Conservation (phyloP, 495 filamentous ascomycete genomes). For the Penicillium turbatum region DNA sequence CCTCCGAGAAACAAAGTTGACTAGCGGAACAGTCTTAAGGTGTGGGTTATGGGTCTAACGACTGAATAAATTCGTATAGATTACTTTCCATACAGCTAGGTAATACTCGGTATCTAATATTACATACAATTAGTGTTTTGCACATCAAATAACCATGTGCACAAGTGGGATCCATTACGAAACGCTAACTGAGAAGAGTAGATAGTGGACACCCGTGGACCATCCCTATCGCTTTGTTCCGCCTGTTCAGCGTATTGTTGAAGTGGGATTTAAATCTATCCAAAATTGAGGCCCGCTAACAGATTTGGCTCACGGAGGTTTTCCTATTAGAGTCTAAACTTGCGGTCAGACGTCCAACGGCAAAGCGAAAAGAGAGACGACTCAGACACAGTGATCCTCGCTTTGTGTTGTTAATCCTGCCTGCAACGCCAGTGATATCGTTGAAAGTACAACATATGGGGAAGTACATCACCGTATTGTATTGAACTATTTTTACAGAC, state of each 20-base stretch:
- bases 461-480: conserved; percentile 1
- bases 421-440: not conserved
- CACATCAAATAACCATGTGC: conserved; percentile 3
- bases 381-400: conserved; percentile 14
- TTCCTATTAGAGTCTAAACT: conserved; percentile 12
- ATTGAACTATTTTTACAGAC: too few relatives aligned
- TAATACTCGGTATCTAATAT: not conserved
- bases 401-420: not conserved
- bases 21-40: not conserved
- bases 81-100: not conserved
- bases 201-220: not conserved
- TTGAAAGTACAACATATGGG: not conserved
- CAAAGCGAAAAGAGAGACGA: not conserved
- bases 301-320: conserved; percentile 14
- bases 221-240: conserved; percentile 13
- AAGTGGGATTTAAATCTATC: conserved; percentile 11
- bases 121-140: not conserved
- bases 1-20: not conserved
- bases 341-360: conserved; percentile 21
- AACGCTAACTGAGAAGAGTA: not conserved
- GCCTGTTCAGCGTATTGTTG: not conserved
- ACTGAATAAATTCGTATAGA: not conserved
- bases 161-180: not conserved
- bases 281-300: conserved; percentile 16
- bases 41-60: not conserved